Conservation (phyloP, 2,329 filamentous ascomycete genomes). For the Sordariomycetes sp. region DNA sequence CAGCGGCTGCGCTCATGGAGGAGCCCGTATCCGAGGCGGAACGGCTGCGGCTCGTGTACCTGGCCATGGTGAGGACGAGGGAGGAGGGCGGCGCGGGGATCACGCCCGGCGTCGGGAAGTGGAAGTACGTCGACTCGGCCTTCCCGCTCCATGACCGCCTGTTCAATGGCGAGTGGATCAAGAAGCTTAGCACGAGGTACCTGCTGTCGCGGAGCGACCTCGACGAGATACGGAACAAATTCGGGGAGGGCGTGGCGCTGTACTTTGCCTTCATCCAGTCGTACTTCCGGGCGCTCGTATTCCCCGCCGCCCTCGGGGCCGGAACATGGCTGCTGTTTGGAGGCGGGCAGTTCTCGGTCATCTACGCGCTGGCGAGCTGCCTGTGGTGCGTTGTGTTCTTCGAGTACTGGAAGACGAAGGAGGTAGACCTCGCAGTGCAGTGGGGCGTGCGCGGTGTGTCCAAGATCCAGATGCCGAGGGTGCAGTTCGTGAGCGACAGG, state of each 20-base stretch:
- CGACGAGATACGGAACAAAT: slow-evolving; percentile 64
- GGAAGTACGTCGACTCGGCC: slow-evolving; percentile 61
- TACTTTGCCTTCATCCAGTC: slow-evolving; percentile 92
- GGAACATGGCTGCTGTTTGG: slow-evolving; percentile 65
- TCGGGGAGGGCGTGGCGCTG: slow-evolving; percentile 79
- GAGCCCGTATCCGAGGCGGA: slow-evolving; percentile 84
- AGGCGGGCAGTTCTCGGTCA: slow-evolving; percentile 63
- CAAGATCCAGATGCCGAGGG: slow-evolving; percentile 64
- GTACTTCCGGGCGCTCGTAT: slow-evolving; percentile 78
- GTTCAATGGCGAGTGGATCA: slow-evolving; percentile 68
- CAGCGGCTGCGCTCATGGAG: slow-evolving; percentile 49
- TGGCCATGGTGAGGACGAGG: slow-evolving; percentile 65
- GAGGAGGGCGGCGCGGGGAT: slow-evolving; percentile 73
- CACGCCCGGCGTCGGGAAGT: slow-evolving; percentile 55
- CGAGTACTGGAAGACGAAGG: slow-evolving; percentile 93
- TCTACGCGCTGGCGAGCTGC: slow-evolving; percentile 68
- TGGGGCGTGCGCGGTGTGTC: slow-evolving; percentile 87
- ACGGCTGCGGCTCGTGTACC: slow-evolving; percentile 75
- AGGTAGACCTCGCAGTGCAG: slow-evolving; percentile 72
- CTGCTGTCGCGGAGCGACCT: slow-evolving; percentile 55
- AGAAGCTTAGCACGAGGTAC: slow-evolving; percentile 63
- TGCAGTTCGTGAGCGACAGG: slow-evolving; percentile 70
- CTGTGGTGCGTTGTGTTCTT: slow-evolving; percentile 88
- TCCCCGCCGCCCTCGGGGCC: slow-evolving; percentile 70
- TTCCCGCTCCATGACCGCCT: slow-evolving; percentile 71